phyloP scores from a whole-genome alignment of 2,329 filamentous ascomycete species.

The Scedosporium dehoogii region DNA sequence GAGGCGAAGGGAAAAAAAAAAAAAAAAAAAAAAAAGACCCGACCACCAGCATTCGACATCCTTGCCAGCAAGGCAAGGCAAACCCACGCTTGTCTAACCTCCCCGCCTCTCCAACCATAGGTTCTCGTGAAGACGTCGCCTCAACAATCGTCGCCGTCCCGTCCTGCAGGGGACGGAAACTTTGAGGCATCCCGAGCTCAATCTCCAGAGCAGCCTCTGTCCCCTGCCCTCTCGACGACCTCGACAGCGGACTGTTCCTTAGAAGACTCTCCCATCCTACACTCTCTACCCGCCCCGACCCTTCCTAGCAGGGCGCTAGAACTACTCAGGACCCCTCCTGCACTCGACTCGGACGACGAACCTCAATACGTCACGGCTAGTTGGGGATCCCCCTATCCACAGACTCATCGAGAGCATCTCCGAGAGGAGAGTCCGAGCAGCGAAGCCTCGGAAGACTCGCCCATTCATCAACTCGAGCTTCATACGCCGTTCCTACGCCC shows the following conservation, averaged over 20 bases:
- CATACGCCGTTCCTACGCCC: conserved; percentile 53
- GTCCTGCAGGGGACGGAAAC: conserved; percentile 53
- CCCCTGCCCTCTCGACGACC: conserved; percentile 50
- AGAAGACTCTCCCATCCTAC: conserved; percentile 47
- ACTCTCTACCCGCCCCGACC: conserved; percentile 44
- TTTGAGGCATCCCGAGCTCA: conserved; percentile 15
- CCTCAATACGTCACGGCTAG: conserved; percentile 57
- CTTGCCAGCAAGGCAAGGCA: conserved; percentile 6
- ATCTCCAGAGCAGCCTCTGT: conserved; percentile 31
- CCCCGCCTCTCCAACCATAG: neutral
- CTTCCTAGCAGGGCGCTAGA: conserved; percentile 10
- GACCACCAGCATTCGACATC: conserved; percentile 15
- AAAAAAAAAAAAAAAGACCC: neutral
- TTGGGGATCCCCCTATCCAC: conserved; percentile 86
- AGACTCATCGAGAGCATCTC: conserved; percentile 42
- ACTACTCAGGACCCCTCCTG: conserved; percentile 5
- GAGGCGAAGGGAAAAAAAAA: neutral
- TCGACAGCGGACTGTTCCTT: conserved; percentile 51
- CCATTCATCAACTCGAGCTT: conserved; percentile 51
- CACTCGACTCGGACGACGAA: conserved; percentile 19
- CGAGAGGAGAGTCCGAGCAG: conserved; percentile 45
- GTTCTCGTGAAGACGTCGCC: conserved; percentile 45
- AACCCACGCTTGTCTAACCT: conserved; percentile 18
- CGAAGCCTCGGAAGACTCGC: conserved; percentile 49
- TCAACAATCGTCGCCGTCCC: conserved; percentile 38